A percentile compares a stretch with the other conserved stretches of the same genome.
These are phyloP conservation scores for Rhododendron griersonianum DNA, from an alignment of 148 eudicot genomes.

Conservation along the genomic window DNA sequence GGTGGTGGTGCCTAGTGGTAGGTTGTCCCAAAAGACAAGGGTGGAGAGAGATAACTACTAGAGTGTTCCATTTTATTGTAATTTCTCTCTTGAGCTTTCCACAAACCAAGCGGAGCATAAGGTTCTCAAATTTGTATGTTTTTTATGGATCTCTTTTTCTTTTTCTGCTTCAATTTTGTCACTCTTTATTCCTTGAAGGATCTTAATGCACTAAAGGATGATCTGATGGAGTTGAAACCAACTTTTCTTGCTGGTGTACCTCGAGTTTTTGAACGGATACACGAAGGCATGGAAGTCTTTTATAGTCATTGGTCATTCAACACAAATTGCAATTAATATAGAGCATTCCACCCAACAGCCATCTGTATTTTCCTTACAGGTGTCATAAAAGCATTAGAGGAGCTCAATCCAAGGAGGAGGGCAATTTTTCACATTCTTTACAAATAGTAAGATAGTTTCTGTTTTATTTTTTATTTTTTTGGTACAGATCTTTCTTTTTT, in stretches of 20 bases:
- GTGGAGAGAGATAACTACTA: neutral
- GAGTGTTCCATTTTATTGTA: neutral
- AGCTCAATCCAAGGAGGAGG: constrained; percentile 61
- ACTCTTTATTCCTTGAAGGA: constrained; percentile 40
- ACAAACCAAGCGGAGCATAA: neutral
- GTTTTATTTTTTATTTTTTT: neutral
- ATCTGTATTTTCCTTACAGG: constrained; percentile 34
- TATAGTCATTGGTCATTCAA: neutral
- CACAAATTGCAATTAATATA: neutral
- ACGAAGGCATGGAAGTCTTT: constrained; percentile 60
- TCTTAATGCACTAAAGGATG: constrained; percentile 70
- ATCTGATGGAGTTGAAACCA: constrained; percentile 84
- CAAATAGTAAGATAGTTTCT: constrained; percentile 48
- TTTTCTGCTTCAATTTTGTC: neutral
- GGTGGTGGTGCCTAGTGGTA: neutral
- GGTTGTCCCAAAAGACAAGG: neutral
- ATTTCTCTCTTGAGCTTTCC: neutral
- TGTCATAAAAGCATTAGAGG: constrained; percentile 60
- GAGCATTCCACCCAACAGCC: neutral
- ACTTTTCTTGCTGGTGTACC: constrained; percentile 96
- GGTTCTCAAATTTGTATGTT: neutral
- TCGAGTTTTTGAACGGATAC: constrained; percentile 78
- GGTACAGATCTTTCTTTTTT: neutral
- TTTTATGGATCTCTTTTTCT: neutral
- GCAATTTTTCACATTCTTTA: constrained; percentile 67